Conservation (phyloP, 768 basidiomycete genomes). For the Pluteus cervinus region DNA sequence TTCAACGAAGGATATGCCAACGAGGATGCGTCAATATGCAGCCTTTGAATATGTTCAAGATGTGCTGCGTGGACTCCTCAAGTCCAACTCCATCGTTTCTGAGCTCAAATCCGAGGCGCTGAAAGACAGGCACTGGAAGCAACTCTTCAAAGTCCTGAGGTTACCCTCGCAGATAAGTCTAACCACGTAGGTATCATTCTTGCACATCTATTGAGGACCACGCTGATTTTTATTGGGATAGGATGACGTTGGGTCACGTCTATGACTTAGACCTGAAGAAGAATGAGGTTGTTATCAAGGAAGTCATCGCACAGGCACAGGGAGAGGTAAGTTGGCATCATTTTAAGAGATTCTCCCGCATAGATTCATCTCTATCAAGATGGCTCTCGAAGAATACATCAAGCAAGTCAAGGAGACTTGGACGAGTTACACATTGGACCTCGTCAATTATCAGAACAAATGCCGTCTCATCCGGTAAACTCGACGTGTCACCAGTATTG, state of each 20-base stretch:
- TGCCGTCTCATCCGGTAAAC: conserved; percentile 85
- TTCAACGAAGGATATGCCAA: conserved; percentile 99
- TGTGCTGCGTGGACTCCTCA: conserved; percentile 75
- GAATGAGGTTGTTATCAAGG: conserved; percentile 88
- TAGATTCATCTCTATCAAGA: conserved; percentile 44
- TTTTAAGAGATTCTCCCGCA: background rate
- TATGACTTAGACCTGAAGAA: conserved; percentile 95
- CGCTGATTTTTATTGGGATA: conserved; percentile 20
- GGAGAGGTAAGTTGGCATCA: conserved; percentile 68
- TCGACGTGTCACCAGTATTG: conserved; percentile 1
- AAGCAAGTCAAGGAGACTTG: conserved; percentile 96
- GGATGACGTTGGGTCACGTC: conserved; percentile 93
- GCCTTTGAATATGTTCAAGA: conserved; percentile 99
- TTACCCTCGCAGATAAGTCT: conserved; percentile 72
- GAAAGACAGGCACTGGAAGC: conserved; percentile 98
- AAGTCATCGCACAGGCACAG: conserved; percentile 94
- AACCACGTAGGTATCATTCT: conserved; percentile 45
- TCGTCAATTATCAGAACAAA: conserved; percentile 98
- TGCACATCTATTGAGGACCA: background rate
- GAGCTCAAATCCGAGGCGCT: conserved; percentile 97
- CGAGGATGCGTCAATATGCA: conserved; percentile 96
- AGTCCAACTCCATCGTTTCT: conserved; percentile 83
- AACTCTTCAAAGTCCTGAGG: conserved; percentile 85
- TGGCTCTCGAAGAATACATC: conserved; percentile 94
- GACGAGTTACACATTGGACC: conserved; percentile 91